Evolutionary conservation across 352 stramenopile genomes (phyloP).

Genomic region (Albugo laibachii): DNA sequence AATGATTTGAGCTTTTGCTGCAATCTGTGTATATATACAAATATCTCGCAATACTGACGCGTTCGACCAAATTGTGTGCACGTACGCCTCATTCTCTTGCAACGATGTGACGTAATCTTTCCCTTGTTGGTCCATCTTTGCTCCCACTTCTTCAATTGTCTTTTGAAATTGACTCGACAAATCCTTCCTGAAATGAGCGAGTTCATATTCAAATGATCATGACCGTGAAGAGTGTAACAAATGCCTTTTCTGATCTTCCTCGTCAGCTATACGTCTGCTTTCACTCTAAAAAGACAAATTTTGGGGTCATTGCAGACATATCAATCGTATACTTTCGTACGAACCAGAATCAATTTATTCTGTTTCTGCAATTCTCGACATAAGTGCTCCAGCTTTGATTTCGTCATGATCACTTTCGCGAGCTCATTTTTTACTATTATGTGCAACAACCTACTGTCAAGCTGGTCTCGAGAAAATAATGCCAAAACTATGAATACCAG

Average conservation of each 20-base stretch:
- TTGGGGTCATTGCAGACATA: no score
- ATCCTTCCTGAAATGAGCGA: constrained; percentile 19
- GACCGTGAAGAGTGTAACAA: neutral
- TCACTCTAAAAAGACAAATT: constrained; percentile 16
- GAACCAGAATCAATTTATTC: constrained; percentile 69
- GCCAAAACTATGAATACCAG: no score
- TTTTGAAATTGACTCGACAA: constrained; percentile 65
- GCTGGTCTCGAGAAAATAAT: no score
- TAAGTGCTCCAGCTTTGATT: constrained; percentile 62
- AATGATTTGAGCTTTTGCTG: constrained; percentile 73
- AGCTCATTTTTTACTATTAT: constrained; percentile 31
- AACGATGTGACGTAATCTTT: constrained; percentile 69
- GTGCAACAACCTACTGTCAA: no score
- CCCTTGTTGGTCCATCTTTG: constrained; percentile 76
- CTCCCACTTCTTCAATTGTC: constrained; percentile 74
- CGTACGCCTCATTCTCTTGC: constrained; percentile 68
- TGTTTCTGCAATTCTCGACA: constrained; percentile 75
- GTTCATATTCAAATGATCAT: neutral
- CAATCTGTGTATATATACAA: constrained; percentile 17
- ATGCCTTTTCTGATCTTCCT: constrained; percentile 64
- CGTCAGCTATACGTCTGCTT: constrained; percentile 62
- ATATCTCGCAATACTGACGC: neutral
- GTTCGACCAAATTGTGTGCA: neutral
- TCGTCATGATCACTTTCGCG: constrained; percentile 35
- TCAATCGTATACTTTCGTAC: neutral